Conservation (phyloP, 1,284 basidiomycete genomes). For the Athelia psychrophila region DNA sequence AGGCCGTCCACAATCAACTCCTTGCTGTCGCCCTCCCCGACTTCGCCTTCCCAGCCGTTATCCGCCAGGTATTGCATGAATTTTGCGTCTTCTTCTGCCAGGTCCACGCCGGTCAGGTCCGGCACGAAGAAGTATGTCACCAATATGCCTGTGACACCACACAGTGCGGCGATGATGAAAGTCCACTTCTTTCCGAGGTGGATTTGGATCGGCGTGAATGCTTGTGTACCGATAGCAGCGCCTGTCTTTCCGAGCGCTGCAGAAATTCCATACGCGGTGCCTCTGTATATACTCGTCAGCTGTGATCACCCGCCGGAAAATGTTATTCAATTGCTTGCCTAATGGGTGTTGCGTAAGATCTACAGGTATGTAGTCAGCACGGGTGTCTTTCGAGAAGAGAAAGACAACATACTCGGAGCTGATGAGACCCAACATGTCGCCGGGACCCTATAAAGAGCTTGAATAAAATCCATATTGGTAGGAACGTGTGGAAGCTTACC, state of each 20-base stretch:
- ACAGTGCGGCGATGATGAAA: conserved; percentile 71
- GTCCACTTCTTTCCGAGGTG: conserved; percentile 70
- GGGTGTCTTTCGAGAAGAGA: background rate
- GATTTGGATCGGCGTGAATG: conserved; percentile 72
- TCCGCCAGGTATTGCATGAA: conserved; percentile 60
- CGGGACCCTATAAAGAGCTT: conserved; percentile 52
- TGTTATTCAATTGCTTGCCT: conserved; percentile 32
- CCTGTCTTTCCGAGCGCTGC: conserved; percentile 76
- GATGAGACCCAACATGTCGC: conserved; percentile 69
- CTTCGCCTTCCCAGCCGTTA: conserved; percentile 65
- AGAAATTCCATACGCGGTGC: conserved; percentile 69
- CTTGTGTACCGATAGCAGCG: conserved; percentile 75
- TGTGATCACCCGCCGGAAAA: background rate
- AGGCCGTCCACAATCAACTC: conserved; percentile 23
- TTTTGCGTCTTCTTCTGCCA: conserved; percentile 64
- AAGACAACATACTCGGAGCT: conserved; percentile 53
- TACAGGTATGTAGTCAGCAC: conserved; percentile 15
- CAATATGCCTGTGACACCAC: conserved; percentile 58
- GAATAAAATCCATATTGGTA: background rate
- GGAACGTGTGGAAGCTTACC: conserved; percentile 26
- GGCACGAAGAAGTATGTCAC: conserved; percentile 71
- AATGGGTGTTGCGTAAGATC: conserved; percentile 66
- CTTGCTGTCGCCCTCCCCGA: conserved; percentile 55
- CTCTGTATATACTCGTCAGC: conserved; percentile 31
- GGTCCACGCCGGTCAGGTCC: conserved; percentile 65